These are phyloP conservation scores for Flagelloscypha sp. DNA, from an alignment of 768 basidiomycete genomes.

Conservation along the genomic window DNA sequence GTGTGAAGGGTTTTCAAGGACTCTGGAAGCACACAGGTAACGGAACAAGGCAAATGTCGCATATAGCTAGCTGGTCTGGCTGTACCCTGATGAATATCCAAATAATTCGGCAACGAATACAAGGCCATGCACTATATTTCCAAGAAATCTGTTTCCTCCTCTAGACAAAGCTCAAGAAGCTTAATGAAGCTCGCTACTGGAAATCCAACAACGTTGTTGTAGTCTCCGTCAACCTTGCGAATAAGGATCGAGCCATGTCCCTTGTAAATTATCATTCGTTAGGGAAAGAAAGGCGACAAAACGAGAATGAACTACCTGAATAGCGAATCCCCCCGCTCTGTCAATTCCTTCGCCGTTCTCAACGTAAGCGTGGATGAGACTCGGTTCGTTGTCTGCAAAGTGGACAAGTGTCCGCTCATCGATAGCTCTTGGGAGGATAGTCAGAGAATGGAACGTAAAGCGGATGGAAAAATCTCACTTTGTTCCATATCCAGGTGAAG, in stretches of 20 bases:
- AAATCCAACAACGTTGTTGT: slow-evolving; percentile 87
- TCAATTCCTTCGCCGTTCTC: slow-evolving; percentile 80
- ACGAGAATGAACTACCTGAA: slow-evolving; percentile 51
- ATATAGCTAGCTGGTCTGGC: no score
- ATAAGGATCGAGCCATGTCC: slow-evolving; percentile 77
- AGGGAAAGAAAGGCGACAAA: background rate
- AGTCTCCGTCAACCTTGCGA: slow-evolving; percentile 83
- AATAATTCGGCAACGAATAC: no score
- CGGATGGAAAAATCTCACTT: slow-evolving; percentile 33
- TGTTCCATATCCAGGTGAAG: slow-evolving; percentile 67
- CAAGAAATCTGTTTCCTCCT: slow-evolving; percentile 73
- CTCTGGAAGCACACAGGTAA: no score
- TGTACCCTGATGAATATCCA: no score
- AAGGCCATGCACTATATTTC: no score
- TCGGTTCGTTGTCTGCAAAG: slow-evolving; percentile 54
- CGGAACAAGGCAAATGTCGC: no score
- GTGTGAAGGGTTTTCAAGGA: no score
- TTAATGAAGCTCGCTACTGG: slow-evolving; percentile 82
- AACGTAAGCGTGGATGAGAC: slow-evolving; percentile 69
- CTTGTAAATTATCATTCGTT: slow-evolving; percentile 23
- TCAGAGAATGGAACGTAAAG: background rate
- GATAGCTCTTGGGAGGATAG: slow-evolving; percentile 44
- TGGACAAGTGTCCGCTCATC: slow-evolving; percentile 78
- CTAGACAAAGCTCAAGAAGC: slow-evolving; percentile 57
- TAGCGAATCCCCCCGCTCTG: slow-evolving; percentile 90